These are phyloP conservation scores for Pseudonitzschia multiseries DNA, from an alignment of 108 stramenopile genomes.

Conservation along the genomic window DNA sequence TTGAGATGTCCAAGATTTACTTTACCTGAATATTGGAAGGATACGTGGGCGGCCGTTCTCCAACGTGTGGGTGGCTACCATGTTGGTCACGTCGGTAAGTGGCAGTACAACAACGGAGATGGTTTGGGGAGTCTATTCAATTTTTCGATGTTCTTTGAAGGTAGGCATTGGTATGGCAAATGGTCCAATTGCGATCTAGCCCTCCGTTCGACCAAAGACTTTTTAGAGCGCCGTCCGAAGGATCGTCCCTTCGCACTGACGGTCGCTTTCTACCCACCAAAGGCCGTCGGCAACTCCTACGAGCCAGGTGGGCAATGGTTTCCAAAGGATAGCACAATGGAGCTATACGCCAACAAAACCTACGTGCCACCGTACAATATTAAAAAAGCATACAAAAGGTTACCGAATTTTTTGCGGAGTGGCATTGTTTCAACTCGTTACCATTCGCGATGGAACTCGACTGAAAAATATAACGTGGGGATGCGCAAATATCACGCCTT, in stretches of 20 bases:
- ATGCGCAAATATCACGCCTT: slow-evolving; percentile 76
- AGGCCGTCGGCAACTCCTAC: slow-evolving; percentile 41
- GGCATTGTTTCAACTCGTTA: slow-evolving; percentile 55
- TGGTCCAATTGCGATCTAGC: slow-evolving; percentile 18
- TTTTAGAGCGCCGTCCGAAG: slow-evolving; percentile 45
- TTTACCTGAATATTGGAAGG: slow-evolving; percentile 12
- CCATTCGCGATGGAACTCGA: slow-evolving; percentile 47
- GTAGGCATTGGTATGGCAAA: not conserved
- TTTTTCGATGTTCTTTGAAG: not conserved
- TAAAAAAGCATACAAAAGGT: slow-evolving; percentile 42
- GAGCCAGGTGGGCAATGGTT: slow-evolving; percentile 11
- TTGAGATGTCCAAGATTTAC: slow-evolving; percentile 2
- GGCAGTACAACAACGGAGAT: slow-evolving; percentile 26
- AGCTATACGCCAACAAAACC: slow-evolving; percentile 42
- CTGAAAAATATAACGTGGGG: slow-evolving; percentile 56
- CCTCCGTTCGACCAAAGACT: slow-evolving; percentile 36
- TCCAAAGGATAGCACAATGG: slow-evolving; percentile 37
- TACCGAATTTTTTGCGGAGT: slow-evolving; percentile 48
- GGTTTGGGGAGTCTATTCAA: not conserved
- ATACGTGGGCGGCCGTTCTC: not conserved
- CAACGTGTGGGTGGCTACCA: slow-evolving; percentile 43
- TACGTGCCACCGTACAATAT: slow-evolving; percentile 40
- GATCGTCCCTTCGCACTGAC: slow-evolving; percentile 61
- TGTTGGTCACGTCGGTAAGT: slow-evolving; percentile 67
- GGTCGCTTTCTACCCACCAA: slow-evolving; percentile 73